These are phyloP conservation scores for Thraustochytrium striatum DNA, from an alignment of 352 stramenopile genomes.

Conservation along the genomic window DNA sequence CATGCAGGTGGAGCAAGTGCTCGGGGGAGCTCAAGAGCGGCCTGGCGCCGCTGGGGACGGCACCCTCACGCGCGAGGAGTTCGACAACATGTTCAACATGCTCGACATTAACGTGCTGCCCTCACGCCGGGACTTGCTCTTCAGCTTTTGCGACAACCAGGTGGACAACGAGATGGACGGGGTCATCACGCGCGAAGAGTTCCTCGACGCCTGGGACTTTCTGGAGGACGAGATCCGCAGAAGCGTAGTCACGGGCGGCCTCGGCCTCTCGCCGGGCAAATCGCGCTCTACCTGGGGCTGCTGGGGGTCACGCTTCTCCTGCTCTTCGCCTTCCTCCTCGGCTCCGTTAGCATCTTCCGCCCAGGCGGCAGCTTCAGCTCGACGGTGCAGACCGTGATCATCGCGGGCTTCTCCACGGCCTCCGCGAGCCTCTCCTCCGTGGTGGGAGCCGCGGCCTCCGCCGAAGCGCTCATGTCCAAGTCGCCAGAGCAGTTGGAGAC, in stretches of 20 bases:
- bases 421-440: not conserved
- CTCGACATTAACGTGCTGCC: conserved; percentile 36
- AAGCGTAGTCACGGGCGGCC: not conserved
- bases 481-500: not conserved
- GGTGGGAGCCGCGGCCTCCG: conserved; percentile 14
- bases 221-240: not conserved
- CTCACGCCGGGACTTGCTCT: conserved; percentile 31
- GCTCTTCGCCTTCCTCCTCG: conserved; percentile 18
- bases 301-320: not conserved
- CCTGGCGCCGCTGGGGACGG: not conserved
- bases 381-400: conserved; percentile 10
- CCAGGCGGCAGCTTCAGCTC: not conserved
- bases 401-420: not conserved
- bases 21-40: no score
- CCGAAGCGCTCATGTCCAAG: not conserved
- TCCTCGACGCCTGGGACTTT: conserved; percentile 20
- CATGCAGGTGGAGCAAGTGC: not conserved
- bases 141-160: conserved; percentile 10
- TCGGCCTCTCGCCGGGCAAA: conserved; percentile 9
- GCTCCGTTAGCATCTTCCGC: not conserved
- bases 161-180: not conserved
- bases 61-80: not conserved
- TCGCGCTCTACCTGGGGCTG: conserved; percentile 2
- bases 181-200: conserved; percentile 11
- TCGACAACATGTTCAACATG: conserved; percentile 27